A percentile compares a stretch with the other conserved stretches of the same genome.
Conservation (phyloP, 2,329 filamentous ascomycete genomes). For the Hymenoscyphus infarciens region DNA sequence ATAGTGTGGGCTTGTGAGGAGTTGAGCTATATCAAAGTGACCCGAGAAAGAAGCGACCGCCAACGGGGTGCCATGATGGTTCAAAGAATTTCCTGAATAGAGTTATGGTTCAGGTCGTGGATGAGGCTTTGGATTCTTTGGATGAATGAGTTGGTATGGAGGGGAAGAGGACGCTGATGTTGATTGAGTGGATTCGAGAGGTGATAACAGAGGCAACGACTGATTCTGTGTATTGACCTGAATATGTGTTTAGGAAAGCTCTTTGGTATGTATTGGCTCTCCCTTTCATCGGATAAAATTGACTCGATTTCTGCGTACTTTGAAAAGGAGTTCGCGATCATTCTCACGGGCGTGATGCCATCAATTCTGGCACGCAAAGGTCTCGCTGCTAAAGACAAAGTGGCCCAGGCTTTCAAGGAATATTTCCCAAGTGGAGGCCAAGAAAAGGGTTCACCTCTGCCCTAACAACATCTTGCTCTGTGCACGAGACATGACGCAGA, state of each 20-base stretch:
- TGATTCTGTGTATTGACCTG: slow-evolving; percentile 40
- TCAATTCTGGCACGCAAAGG: slow-evolving; percentile 25
- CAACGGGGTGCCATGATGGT: background rate
- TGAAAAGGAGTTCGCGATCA: background rate
- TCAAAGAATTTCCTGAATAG: slow-evolving; percentile 32
- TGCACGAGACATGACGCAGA: slow-evolving; percentile 35
- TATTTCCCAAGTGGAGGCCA: slow-evolving; percentile 41
- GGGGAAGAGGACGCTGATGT: slow-evolving; percentile 28
- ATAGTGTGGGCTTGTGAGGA: background rate
- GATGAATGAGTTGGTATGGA: slow-evolving; percentile 11
- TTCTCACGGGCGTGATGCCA: slow-evolving; percentile 9
- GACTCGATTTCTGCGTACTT: background rate
- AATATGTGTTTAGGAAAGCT: slow-evolving; percentile 40
- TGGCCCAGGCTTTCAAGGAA: slow-evolving; percentile 36
- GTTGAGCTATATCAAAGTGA: background rate
- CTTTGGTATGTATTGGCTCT: slow-evolving; percentile 29
- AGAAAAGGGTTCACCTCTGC: slow-evolving; percentile 38
- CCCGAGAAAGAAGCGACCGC: background rate
- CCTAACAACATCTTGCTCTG: slow-evolving; percentile 36
- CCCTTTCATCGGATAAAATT: background rate
- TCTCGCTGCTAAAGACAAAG: slow-evolving; percentile 34
- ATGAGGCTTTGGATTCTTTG: background rate
- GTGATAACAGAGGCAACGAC: slow-evolving; percentile 37
- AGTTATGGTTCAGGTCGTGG: slow-evolving; percentile 35
- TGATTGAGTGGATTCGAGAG: slow-evolving; percentile 24